Conservation (phyloP, 257 asterid genomes). For the Striga asiatica region DNA sequence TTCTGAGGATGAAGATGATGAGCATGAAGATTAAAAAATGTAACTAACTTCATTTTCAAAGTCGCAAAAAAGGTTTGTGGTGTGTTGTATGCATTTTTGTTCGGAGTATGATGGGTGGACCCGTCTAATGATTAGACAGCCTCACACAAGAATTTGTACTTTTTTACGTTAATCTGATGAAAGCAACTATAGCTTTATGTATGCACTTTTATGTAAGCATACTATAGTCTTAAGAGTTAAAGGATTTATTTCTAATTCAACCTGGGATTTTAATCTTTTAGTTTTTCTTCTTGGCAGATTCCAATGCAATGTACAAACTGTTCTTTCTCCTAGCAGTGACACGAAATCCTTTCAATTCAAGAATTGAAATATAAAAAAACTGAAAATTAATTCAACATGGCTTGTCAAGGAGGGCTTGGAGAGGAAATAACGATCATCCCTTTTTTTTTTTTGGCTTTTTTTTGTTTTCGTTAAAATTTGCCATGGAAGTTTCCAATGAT, state of each 20-base stretch:
- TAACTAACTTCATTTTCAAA: constrained; percentile 6
- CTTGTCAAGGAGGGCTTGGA: constrained; percentile 6
- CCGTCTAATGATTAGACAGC: no score
- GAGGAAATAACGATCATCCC: background rate
- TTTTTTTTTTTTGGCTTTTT: background rate
- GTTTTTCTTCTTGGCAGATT: constrained; percentile 24
- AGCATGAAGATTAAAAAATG: constrained; percentile 56
- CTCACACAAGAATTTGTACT: no score
- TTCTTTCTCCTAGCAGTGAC: background rate
- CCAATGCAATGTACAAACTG: constrained; percentile 14
- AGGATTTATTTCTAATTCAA: no score
- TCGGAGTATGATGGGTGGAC: no score
- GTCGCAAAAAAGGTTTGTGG: background rate
- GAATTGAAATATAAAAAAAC: constrained; percentile 5
- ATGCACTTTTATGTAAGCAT: no score
- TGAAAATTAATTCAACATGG: background rate
- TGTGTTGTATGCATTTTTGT: no score
- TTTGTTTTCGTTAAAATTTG: no score
- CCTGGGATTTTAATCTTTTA: no score
- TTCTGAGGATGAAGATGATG: constrained; percentile 67
- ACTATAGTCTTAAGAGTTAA: no score
- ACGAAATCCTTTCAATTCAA: constrained; percentile 8
- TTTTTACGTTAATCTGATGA: no score
- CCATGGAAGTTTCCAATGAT: no score
- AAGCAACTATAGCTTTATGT: no score